A percentile compares a stretch with the other conserved stretches of the same genome.
Conservation (phyloP, 352 stramenopile genomes). For the Phytopythium ostracodes region DNA sequence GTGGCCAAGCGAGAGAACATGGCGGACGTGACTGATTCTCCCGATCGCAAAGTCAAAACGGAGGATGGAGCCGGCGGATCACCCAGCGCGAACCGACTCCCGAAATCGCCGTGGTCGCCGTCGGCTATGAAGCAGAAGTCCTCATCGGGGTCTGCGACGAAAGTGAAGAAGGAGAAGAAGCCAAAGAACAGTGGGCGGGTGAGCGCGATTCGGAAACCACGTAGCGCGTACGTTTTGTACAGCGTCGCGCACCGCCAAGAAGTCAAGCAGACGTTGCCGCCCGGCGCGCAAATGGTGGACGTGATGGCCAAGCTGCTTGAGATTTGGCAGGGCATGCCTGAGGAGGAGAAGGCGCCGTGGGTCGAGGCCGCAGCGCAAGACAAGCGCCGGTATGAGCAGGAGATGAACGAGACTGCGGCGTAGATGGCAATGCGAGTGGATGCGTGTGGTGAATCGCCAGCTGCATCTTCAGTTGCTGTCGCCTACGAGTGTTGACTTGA, state of each 20-base stretch:
- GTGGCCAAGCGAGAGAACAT: constrained; percentile 40
- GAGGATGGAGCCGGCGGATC: constrained; percentile 17
- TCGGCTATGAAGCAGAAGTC: constrained; percentile 62
- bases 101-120: constrained; percentile 61
- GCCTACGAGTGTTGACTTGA: background rate
- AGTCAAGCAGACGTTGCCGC: constrained; percentile 36
- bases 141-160: constrained; percentile 13
- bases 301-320: constrained; percentile 53
- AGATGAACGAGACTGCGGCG: constrained; percentile 64
- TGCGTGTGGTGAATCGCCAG: background rate
- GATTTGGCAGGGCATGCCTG: constrained; percentile 54
- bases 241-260: constrained; percentile 57
- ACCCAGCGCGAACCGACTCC: constrained; percentile 23
- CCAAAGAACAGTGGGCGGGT: constrained; percentile 17
- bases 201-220: constrained; percentile 35
- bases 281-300: constrained; percentile 48
- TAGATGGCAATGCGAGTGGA: constrained; percentile 8
- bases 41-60: constrained; percentile 16
- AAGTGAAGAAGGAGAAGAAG: constrained; percentile 56
- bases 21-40: constrained; percentile 22
- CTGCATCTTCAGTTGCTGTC: background rate
- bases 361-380: constrained; percentile 55
- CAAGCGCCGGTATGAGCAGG: constrained; percentile 54
- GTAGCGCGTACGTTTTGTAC: constrained; percentile 68
- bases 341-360: constrained; percentile 54